Base-by-base conservation (phyloP, 2,329 filamentous ascomycete species). In the Paecilomyces niveus region DNA sequence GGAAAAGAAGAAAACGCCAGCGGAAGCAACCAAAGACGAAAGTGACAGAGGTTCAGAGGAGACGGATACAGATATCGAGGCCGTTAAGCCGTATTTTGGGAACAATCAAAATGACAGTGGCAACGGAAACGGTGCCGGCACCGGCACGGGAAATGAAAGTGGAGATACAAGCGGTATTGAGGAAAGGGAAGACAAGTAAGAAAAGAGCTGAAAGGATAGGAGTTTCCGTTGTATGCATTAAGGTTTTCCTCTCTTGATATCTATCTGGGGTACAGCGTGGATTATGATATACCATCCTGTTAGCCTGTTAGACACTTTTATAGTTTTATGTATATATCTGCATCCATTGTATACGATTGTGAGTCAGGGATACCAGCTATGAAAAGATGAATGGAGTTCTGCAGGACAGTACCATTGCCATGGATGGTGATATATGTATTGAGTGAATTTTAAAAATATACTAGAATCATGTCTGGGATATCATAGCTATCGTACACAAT, bases 1-100 rank as follows among this genome's bases (percentile, higher is more conserved):
- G 21, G 61, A 59, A 7, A 61, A 52, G 5, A 67, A 70, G 18
- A 67, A 65, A 6, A 52, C 26, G 2, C 21, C 10, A 52, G 24
- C 21, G 0, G 67, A 66, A 3, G 60, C 63, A 15, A 72, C 70
- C 56, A 71, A 69, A 9, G 68, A 70, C 33, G 72, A 74, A 51
- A 71, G 73, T 3, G 50, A 52, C 13, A 13, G 15, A 52, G 21
- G 26, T 15, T 5, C 21, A 29, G 22, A 24, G 24, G 50, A 52
- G 15, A 24, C 21, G 29, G 50, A 52, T 13, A 24, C 22, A 1
- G 50, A 52, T 26, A 24, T 52, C 18, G 50, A 52, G 24, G 8
- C 50, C 24, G 50, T 52, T 52, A 7, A n/a, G 58, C 54, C 75
- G 15, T 74, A 76, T 65, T 66, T 69, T 58, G 60, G 9, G 22